Evolutionary conservation across 2,329 filamentous ascomycete genomes (phyloP).

Genomic region (Paraphaeosphaeria minitans): DNA sequence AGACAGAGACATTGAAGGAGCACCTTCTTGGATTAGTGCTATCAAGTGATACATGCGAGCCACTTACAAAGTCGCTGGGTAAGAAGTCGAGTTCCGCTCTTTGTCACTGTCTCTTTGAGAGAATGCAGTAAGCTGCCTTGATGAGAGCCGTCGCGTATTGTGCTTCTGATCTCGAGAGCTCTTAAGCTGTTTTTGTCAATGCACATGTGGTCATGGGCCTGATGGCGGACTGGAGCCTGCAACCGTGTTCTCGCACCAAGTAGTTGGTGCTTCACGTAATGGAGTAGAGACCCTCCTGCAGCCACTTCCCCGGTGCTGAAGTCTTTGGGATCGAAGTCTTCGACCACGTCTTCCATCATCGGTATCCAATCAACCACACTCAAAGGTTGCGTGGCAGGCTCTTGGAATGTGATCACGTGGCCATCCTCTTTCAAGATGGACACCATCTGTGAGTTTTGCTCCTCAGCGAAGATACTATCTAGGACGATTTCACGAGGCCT

Average conservation of each 20-base stretch:
- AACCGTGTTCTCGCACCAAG: slow-evolving; percentile 80
- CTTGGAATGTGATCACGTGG: slow-evolving; percentile 75
- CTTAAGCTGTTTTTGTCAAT: slow-evolving; percentile 93
- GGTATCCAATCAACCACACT: slow-evolving; percentile 69
- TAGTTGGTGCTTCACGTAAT: slow-evolving; percentile 81
- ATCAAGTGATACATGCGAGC: neutral
- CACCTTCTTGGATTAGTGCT: slow-evolving; percentile 52
- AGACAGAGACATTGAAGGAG: slow-evolving; percentile 84
- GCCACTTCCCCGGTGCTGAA: slow-evolving; percentile 73
- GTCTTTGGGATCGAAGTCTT: slow-evolving; percentile 54
- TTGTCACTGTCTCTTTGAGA: slow-evolving; percentile 87
- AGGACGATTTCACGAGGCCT: slow-evolving; percentile 84
- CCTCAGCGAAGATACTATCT: slow-evolving; percentile 59
- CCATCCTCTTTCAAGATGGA: slow-evolving; percentile 75
- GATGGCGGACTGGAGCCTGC: slow-evolving; percentile 78
- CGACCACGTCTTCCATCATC: slow-evolving; percentile 76
- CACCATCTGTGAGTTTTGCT: slow-evolving; percentile 66
- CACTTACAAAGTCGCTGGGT: slow-evolving; percentile 76
- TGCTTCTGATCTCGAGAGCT: slow-evolving; percentile 86
- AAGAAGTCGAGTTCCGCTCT: slow-evolving; percentile 83
- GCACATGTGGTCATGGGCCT: slow-evolving; percentile 77
- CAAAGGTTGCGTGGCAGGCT: slow-evolving; percentile 51
- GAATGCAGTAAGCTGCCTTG: slow-evolving; percentile 88
- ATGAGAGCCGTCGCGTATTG: slow-evolving; percentile 77
- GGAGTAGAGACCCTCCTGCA: slow-evolving; percentile 80